Base-by-base conservation (phyloP, 2,329 filamentous ascomycete species). In the Pseudogymnoascus sp. region DNA sequence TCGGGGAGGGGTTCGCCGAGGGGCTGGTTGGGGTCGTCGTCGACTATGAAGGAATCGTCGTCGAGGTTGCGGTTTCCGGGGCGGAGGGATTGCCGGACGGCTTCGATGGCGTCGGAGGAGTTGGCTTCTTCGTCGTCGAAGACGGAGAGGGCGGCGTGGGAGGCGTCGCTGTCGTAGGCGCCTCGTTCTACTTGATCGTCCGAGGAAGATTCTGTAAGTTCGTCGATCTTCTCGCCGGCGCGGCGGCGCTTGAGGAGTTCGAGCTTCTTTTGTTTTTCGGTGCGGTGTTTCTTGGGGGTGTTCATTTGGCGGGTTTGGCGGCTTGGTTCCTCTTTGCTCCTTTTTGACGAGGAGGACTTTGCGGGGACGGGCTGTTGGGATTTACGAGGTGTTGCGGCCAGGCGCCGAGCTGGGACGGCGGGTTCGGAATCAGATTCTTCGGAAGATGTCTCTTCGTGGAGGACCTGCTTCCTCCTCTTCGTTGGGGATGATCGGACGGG, bases 21-120 rank as follows among this genome's bases (percentile, higher is more conserved):
- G 5, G 81, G 75, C 5, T 21, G 21, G 21, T 21, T 21, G 0
- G 72, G 74, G 44, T 79, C 78, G 5, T 84, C 79, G 13, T 84
- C 85, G 50, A 80, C 77, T 17, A 92, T 79, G 64, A 91, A 91
- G 63, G 83, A 83, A 2, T 76, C 72, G 3, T 72, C 70, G 9
- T 71, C 72, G 60, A 58, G 64, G 58, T 60, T 65, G 36, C 17
- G 62, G 58, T 58, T 57, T 29, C 66, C 62, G 11, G 44, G 61
- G 24, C 63, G 63, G 58, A 33, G 54, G 9, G 33, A 62, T 21
- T 58, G 61, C 33, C 31, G 60, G 40, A 21, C 60, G 24, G 59
- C 60, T 36, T 64, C 65, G 37, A 67, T 60, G 6, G 65, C 63
- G 8, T 80, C 74, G 40, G 81, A 79, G 6, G 65, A 63, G 8